Conservation (phyloP, 208 protist species). For the Trypanosoma grayi region DNA sequence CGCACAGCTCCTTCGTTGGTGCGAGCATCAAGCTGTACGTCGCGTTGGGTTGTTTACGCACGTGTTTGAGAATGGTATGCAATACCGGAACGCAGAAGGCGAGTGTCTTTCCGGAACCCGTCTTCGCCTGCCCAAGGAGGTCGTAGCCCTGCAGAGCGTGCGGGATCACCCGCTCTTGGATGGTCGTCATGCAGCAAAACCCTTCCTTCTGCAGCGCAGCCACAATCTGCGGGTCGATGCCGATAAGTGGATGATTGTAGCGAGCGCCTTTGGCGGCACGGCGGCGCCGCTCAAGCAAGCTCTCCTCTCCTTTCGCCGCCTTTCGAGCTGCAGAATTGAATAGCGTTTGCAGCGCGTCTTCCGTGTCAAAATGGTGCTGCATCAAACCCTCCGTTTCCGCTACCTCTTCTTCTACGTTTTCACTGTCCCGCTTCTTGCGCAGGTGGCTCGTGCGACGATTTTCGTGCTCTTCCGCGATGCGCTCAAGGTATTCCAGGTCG, state of each 20-base stretch:
- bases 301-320: conserved; percentile 18
- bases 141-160: conserved; percentile 88
- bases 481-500: conserved; percentile 77
- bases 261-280: conserved; percentile 40
- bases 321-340: not conserved
- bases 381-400: conserved; percentile 31
- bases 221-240: conserved; percentile 50
- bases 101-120: conserved; percentile 94
- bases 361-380: conserved; percentile 36
- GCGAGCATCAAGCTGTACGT: conserved; percentile 82
- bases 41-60: conserved; percentile 41
- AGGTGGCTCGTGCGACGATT: conserved; percentile 46
- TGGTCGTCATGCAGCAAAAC: conserved; percentile 87
- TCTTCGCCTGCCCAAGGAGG: conserved; percentile 90
- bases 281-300: conserved; percentile 20
- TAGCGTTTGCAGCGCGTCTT: conserved; percentile 9
- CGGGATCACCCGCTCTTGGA: conserved; percentile 95
- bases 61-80: conserved; percentile 63
- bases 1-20: conserved; percentile 92
- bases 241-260: conserved; percentile 78
- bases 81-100: conserved; percentile 95
- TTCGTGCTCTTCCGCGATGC: conserved; percentile 71
- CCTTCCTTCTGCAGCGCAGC: conserved; percentile 57
- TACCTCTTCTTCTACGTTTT: conserved; percentile 16
- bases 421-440: conserved; percentile 19